A percentile compares a stretch with the other conserved stretches of the same genome.
Conservation (phyloP, 306 rosid species). For the Cicer judaicum region DNA sequence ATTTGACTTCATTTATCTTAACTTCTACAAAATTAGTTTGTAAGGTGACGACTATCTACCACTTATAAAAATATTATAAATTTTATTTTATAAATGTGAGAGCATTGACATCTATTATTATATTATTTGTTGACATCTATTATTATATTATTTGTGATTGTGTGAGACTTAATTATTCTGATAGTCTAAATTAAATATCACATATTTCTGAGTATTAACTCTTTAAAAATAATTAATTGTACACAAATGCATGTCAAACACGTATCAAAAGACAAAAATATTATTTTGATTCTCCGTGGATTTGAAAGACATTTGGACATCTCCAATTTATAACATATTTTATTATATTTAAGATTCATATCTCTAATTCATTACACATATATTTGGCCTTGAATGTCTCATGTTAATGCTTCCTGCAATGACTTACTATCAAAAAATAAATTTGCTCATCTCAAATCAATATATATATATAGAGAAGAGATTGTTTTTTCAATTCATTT, state of each 20-base stretch:
- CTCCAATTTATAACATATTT: not conserved
- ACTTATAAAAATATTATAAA: no score
- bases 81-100: no score
- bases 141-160: no score
- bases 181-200: no score
- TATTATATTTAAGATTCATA: not conserved
- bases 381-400: constrained; percentile 29
- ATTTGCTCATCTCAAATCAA: not conserved
- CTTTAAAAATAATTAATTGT: no score
- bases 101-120: no score
- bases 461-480: constrained; percentile 39
- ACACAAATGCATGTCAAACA: not conserved
- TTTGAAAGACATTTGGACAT: constrained; percentile 17
- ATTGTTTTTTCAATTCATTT: not conserved
- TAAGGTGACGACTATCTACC: no score
- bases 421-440: constrained; percentile 7
- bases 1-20: no score
- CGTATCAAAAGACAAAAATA: not conserved
- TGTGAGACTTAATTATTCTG: no score
- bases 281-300: not conserved
- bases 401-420: constrained; percentile 12
- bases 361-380: constrained; percentile 28
- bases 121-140: no score
- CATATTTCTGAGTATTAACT: no score
- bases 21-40: no score